Conservation (phyloP, 345 rosid genomes). For the Salix purpurea region DNA sequence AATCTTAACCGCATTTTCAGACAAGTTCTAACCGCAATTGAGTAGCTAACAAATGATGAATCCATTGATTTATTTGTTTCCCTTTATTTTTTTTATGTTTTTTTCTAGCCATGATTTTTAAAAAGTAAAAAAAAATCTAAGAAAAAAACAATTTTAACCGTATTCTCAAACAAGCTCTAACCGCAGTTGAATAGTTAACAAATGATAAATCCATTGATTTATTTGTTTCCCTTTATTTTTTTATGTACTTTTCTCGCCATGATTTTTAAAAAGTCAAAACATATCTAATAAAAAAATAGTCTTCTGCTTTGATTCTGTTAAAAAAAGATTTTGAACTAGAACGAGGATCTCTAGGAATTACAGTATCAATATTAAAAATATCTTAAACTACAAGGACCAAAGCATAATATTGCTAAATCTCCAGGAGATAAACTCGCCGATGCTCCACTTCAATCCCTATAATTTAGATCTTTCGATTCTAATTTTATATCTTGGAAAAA, state of each 20-base stretch:
- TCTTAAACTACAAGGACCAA: too few relatives aligned
- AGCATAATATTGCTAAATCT: too few relatives aligned
- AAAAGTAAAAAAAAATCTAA: neutral
- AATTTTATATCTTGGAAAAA: neutral
- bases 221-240: neutral
- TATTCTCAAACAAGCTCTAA: neutral
- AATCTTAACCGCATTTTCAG: neutral
- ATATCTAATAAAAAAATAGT: neutral
- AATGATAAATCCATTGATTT: neutral
- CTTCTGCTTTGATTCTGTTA: too few relatives aligned
- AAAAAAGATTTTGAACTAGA: too few relatives aligned
- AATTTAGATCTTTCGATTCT: neutral
- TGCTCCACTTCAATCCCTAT: neutral
- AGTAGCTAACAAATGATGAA: neutral
- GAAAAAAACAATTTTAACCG: neutral
- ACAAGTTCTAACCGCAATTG: neutral
- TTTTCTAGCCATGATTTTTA: neutral
- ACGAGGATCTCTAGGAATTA: too few relatives aligned
- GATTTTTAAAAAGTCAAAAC: neutral
- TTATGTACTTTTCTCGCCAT: neutral
- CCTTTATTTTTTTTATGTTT: neutral
- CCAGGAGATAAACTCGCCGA: too few relatives aligned
- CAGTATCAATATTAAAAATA: too few relatives aligned
- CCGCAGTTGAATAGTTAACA: fast-evolving
- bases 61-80: neutral